A percentile compares a stretch with the other conserved stretches of the same genome.
phyloP scores from a whole-genome alignment of 805 yeast species.

The Ogataea henricii region DNA sequence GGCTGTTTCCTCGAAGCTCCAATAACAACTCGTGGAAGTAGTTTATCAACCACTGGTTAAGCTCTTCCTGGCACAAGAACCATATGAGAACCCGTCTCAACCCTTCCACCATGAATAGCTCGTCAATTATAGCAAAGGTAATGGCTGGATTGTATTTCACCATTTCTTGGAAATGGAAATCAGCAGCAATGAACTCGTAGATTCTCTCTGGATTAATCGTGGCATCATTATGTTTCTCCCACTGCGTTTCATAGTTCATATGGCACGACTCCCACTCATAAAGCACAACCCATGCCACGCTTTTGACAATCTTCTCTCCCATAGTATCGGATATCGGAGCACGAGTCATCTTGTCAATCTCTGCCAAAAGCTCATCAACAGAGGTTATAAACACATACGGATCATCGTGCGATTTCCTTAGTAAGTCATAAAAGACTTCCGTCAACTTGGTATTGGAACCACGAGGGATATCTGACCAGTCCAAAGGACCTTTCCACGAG shows the following conservation, averaged over 20 bases:
- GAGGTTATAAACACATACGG: constrained; percentile 28
- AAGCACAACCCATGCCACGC: constrained; percentile 55
- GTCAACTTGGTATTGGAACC: constrained; percentile 50
- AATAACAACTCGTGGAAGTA: constrained; percentile 63
- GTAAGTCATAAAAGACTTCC: constrained; percentile 25
- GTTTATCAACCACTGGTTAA: constrained; percentile 57
- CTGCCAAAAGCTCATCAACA: constrained; percentile 28
- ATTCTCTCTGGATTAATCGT: constrained; percentile 52
- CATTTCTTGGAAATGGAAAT: constrained; percentile 49
- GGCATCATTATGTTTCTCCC: constrained; percentile 25
- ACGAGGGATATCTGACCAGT: constrained; percentile 74
- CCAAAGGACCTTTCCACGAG: constrained; percentile 53
- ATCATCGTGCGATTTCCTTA: constrained; percentile 26
- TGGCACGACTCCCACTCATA: constrained; percentile 29
- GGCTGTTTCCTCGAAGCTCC: constrained; percentile 52
- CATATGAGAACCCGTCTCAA: constrained; percentile 64
- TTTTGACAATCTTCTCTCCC: constrained; percentile 45
- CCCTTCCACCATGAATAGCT: constrained; percentile 69
- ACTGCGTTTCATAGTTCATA: constrained; percentile 25
- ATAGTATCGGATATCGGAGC: constrained; percentile 28
- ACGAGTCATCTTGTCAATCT: constrained; percentile 31
- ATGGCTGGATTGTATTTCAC: constrained; percentile 52
- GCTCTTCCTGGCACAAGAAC: constrained; percentile 64
- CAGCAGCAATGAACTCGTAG: constrained; percentile 46
- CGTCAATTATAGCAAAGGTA: constrained; percentile 62